A percentile compares a stretch with the other conserved stretches of the same genome.
Conservation (phyloP, 495 filamentous ascomycete genomes). For the Hypoxylon fragiforme region DNA sequence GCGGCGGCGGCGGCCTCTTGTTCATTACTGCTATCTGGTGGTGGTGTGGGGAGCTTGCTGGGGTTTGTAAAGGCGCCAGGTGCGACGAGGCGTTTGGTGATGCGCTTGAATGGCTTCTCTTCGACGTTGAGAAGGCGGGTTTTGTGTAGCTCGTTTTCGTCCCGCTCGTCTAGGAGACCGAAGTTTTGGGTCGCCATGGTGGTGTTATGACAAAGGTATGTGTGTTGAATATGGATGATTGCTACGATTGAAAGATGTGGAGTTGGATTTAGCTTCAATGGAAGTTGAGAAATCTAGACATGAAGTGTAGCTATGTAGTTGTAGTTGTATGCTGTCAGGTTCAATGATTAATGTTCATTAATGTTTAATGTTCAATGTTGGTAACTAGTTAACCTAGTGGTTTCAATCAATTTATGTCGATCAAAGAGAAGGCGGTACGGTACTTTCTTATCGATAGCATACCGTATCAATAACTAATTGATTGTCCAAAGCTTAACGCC, state of each 20-base stretch:
- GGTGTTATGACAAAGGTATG: background rate
- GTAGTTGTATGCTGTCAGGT: too few species aligned
- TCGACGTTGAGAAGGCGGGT: constrained; percentile 87
- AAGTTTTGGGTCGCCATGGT: constrained; percentile 34
- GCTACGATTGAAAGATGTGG: too few species aligned
- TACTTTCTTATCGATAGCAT: constrained; percentile 17
- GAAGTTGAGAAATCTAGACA: too few species aligned
- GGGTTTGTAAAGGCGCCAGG: constrained; percentile 62
- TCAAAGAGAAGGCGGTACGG: too few species aligned
- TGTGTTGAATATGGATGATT: too few species aligned
- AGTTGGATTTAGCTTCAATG: background rate
- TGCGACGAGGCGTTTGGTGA: constrained; percentile 76
- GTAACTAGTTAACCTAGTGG: too few species aligned
- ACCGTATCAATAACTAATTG: background rate
- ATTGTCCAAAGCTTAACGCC: constrained; percentile 8
- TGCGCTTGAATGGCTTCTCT: constrained; percentile 88
- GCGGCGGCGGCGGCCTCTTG: constrained; percentile 24
- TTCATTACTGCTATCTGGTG: constrained; percentile 57
- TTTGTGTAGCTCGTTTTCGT: constrained; percentile 85
- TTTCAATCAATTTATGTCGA: too few species aligned
- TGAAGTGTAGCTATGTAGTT: background rate
- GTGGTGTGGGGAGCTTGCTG: constrained; percentile 67
- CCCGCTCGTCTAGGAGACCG: constrained; percentile 52
- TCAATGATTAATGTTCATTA: background rate
- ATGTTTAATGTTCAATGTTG: too few species aligned